These are phyloP conservation scores for Creolimax fragrantissima DNA, from an alignment of 78 protist genomes.

Conservation along the genomic window DNA sequence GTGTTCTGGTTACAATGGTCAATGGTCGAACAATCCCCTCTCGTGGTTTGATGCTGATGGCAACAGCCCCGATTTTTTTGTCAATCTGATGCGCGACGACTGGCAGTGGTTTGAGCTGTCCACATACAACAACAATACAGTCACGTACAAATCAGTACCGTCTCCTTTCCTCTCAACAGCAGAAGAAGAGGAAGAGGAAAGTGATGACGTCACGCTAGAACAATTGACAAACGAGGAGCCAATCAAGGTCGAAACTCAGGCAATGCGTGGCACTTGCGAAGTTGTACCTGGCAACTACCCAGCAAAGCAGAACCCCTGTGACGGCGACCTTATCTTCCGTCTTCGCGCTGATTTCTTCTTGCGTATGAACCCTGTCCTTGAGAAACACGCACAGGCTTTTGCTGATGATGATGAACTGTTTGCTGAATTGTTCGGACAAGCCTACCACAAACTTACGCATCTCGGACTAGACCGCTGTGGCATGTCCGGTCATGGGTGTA, in stretches of 20 bases:
- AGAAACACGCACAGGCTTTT: not conserved
- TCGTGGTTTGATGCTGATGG: not conserved
- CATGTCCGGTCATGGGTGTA: not conserved
- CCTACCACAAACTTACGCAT: not conserved
- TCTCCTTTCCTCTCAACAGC: not conserved
- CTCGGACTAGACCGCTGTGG: not conserved
- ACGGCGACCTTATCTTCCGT: not conserved
- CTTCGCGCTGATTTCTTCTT: not conserved
- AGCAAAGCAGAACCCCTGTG: not conserved
- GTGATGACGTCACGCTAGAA: not conserved
- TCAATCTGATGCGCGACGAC: not conserved
- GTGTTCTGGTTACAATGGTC: not conserved
- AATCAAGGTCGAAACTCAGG: not conserved
- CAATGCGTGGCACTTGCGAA: not conserved
- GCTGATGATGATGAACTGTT: not conserved
- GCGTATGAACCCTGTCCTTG: not conserved
- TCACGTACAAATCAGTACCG: not conserved
- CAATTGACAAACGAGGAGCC: not conserved
- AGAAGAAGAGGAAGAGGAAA: not conserved
- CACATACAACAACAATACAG: not conserved
- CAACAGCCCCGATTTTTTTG: not conserved
- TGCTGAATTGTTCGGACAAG: not conserved
- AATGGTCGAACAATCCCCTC: not conserved
- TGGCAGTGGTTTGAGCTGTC: not conserved
- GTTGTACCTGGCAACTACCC: not conserved